phyloP scores from a whole-genome alignment of 768 basidiomycete species.

The Arthromyces matolae region DNA sequence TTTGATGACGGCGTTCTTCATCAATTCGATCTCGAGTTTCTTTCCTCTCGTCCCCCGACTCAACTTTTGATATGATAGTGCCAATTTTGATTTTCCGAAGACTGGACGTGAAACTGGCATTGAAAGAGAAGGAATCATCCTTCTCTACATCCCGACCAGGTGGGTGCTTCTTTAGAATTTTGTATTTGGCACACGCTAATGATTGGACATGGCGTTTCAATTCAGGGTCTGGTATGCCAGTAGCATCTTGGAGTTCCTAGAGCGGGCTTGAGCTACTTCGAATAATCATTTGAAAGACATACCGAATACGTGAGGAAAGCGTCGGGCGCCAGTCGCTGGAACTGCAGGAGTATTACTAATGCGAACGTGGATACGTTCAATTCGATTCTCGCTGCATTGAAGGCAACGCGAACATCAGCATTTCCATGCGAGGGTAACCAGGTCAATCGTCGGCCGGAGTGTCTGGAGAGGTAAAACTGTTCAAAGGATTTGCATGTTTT shows the following conservation, averaged over 20 bases:
- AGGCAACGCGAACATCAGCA: conserved; percentile 81
- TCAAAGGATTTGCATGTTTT: conserved; percentile 76
- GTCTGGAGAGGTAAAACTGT: conserved; percentile 83
- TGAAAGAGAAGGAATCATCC: conserved; percentile 87
- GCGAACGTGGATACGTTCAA: conserved; percentile 91
- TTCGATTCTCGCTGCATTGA: conserved; percentile 80
- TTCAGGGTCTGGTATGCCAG: conserved; percentile 70
- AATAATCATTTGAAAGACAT: conserved; percentile 17
- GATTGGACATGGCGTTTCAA: conserved; percentile 93
- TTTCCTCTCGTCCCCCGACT: conserved; percentile 80
- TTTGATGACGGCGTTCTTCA: conserved; percentile 86
- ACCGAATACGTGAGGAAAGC: conserved; percentile 79
- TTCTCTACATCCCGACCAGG: conserved; percentile 76
- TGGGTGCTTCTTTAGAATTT: conserved; percentile 88
- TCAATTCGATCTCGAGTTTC: conserved; percentile 90
- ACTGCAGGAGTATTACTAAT: conserved; percentile 82
- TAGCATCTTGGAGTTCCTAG: conserved; percentile 81
- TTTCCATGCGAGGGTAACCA: conserved; percentile 91
- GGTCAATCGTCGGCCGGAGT: conserved; percentile 85
- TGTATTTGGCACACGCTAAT: conserved; percentile 91
- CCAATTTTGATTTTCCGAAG: conserved; percentile 91
- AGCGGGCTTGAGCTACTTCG: conserved; percentile 1
- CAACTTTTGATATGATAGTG: conserved; percentile 84
- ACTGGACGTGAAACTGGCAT: conserved; percentile 71
- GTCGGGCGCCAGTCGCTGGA: conserved; percentile 65